These are phyloP conservation scores for Claviceps capensis DNA, from an alignment of 2,329 filamentous ascomycete species.

Conservation along the genomic window DNA sequence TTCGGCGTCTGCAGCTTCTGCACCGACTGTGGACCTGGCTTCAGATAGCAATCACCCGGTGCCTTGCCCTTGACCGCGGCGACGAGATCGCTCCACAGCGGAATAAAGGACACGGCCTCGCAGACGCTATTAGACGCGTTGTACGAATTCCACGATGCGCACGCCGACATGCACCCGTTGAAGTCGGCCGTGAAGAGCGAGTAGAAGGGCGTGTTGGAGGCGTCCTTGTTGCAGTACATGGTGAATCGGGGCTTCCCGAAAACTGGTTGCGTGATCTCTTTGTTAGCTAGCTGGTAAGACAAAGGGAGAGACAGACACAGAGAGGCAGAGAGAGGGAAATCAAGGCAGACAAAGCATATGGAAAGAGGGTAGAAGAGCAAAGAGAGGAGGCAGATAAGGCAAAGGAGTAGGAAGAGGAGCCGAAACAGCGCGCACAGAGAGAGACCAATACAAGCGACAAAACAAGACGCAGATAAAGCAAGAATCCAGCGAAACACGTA, in stretches of 20 bases:
- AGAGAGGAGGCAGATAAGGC: neutral
- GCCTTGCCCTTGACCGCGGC: conserved; percentile 2
- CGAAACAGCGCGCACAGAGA: too few species aligned
- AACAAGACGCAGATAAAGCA: too few species aligned
- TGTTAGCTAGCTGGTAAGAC: neutral
- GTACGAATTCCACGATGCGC: conserved; percentile 22
- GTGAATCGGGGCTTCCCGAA: conserved; percentile 22
- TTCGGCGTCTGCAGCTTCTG: conserved; percentile 1
- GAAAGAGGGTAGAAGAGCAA: neutral
- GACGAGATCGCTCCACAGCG: conserved; percentile 5
- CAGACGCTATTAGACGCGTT: conserved; percentile 4
- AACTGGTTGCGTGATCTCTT: conserved; percentile 14
- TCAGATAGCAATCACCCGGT: conserved; percentile 5
- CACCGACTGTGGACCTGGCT: conserved; percentile 1
- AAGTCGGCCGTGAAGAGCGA: conserved; percentile 30
- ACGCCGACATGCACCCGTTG: conserved; percentile 33
- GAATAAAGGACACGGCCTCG: conserved; percentile 9
- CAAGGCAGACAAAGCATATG: neutral
- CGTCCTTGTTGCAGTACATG: conserved; percentile 30
- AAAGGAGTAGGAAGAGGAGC: neutral
- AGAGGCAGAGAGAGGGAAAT: too few species aligned
- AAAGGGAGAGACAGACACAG: too few species aligned
- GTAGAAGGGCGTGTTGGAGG: conserved; percentile 22
- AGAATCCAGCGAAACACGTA: neutral
- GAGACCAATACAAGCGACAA: too few species aligned